Conservation (phyloP, 345 rosid species). For the Anacardium occidentale region DNA sequence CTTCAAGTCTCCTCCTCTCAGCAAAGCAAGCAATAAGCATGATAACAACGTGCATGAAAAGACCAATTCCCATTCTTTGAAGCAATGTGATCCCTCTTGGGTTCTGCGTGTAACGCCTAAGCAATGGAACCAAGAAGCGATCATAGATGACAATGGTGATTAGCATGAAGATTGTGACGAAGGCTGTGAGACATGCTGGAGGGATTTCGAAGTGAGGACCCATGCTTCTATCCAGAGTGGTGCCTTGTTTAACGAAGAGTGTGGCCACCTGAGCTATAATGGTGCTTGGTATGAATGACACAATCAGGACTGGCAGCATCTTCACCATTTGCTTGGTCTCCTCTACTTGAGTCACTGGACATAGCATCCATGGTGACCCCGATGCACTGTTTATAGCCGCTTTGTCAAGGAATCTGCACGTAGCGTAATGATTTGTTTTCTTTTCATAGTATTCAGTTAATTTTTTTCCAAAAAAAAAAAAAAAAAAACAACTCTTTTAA, state of each 20-base stretch:
- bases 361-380: conserved; percentile 48
- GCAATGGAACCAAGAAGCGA: conserved; percentile 41
- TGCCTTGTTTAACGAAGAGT: conserved; percentile 70
- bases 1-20: conserved; percentile 58
- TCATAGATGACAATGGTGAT: conserved; percentile 54
- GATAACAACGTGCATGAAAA: conserved; percentile 44
- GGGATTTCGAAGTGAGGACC: conserved; percentile 68
- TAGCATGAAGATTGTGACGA: conserved; percentile 69
- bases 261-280: conserved; percentile 48
- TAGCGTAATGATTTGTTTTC: not conserved
- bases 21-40: conserved; percentile 53
- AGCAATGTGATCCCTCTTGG: conserved; percentile 76
- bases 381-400: conserved; percentile 46
- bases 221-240: conserved; percentile 48
- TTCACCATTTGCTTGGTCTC: conserved; percentile 69
- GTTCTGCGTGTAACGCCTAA: conserved; percentile 48
- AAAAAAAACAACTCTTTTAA: too few species aligned
- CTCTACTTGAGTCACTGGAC: conserved; percentile 63
- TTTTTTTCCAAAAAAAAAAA: too few species aligned
- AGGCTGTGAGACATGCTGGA: conserved; percentile 62
- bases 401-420: conserved; percentile 56
- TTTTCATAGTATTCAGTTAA: too few species aligned
- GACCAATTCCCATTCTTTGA: conserved; percentile 74
- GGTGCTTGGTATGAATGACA: conserved; percentile 56
- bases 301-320: conserved; percentile 48